Evolutionary conservation across 148 eudicot species (phyloP).

Genomic region (Agrostemma githago): DNA sequence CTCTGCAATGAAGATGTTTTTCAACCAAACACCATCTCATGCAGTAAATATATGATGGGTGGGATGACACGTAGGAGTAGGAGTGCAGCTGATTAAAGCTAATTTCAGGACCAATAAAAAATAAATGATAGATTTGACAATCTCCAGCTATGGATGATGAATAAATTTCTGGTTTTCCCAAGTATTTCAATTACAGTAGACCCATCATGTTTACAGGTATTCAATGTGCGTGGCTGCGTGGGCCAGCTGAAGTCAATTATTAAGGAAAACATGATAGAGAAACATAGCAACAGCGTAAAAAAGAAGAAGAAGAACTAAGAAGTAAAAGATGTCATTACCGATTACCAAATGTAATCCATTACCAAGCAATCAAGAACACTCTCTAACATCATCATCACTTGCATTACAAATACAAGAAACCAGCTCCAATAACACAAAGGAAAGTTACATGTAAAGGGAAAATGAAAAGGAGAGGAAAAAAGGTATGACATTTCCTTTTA

Average conservation of each 20-base stretch:
- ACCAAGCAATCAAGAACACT: background rate
- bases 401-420: constrained; percentile 12
- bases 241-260: constrained; percentile 1
- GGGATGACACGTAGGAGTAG: constrained; percentile 10
- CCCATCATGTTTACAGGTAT: constrained; percentile 12
- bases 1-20: background rate
- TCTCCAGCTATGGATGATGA: constrained; percentile 8
- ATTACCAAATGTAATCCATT: constrained; percentile 10
- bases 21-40: constrained; percentile 12
- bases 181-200: constrained; percentile 3
- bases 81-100: background rate
- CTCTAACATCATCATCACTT: constrained; percentile 13
- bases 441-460: constrained; percentile 14
- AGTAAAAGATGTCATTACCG: constrained; percentile 12
- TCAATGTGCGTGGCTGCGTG: background rate
- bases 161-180: background rate
- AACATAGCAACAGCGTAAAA: background rate
- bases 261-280: background rate
- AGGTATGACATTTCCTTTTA: constrained; percentile 13
- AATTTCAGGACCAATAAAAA: constrained; percentile 16
- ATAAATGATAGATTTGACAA: constrained; percentile 17
- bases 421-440: constrained; percentile 9
- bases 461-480: constrained; percentile 11
- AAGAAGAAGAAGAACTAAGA: background rate
- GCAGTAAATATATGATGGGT: constrained; percentile 13